phyloP scores from a whole-genome alignment of 805 yeast genomes.

The Metschnikowia noctiluminum region DNA sequence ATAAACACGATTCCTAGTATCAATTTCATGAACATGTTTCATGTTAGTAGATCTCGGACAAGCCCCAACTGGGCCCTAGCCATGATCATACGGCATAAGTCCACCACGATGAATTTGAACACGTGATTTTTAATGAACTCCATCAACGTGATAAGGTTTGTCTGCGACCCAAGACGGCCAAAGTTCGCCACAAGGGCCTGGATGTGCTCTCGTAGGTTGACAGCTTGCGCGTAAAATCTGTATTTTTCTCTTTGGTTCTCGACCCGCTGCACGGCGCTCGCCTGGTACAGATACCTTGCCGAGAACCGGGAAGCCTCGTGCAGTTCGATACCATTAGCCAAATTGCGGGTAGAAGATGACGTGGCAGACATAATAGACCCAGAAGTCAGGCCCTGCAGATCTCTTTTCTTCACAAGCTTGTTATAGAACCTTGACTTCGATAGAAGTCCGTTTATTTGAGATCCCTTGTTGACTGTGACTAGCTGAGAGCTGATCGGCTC shows the following conservation, averaged over 20 bases:
- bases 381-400: conserved; percentile 23
- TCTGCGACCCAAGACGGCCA: conserved; percentile 13
- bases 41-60: not conserved
- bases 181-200: conserved; percentile 10
- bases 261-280: conserved; percentile 17
- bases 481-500: not conserved
- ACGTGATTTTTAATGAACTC: conserved; percentile 35
- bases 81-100: conserved; percentile 33
- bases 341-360: conserved; percentile 22
- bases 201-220: conserved; percentile 17
- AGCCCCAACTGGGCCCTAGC: conserved; percentile 11
- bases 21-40: not conserved
- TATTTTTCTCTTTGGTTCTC: conserved; percentile 33
- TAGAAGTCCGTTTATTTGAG: conserved; percentile 20
- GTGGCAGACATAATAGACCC: conserved; percentile 21
- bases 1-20: not conserved
- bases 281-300: conserved; percentile 15
- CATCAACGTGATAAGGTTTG: conserved; percentile 26
- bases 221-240: conserved; percentile 33
- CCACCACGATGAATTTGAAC: conserved; percentile 36
- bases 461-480: conserved; percentile 1
- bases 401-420: conserved; percentile 35
- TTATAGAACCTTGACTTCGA: conserved; percentile 36
- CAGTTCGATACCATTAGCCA: conserved; percentile 14
- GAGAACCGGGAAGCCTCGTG: conserved; percentile 14